Conservation (phyloP, 2,329 filamentous ascomycete genomes). For the Onygenales sp. region DNA sequence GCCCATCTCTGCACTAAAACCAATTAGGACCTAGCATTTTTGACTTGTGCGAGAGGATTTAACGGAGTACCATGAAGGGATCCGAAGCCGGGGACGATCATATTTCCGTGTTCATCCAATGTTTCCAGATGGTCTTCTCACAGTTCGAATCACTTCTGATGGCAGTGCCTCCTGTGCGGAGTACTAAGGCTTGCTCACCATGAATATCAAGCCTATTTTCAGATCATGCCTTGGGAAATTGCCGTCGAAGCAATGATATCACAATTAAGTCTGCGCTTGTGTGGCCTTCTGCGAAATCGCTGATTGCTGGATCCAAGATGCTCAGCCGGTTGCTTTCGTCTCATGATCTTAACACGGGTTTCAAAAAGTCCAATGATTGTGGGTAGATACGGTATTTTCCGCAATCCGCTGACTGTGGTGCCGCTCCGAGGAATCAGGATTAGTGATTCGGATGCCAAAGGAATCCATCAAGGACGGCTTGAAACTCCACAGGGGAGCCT, state of each 20-base stretch:
- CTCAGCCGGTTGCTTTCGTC: not conserved
- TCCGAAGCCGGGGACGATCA: not conserved
- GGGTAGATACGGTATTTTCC: not conserved
- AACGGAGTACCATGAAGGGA: not conserved
- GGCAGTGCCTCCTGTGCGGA: too few relatives aligned
- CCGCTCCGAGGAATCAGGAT: not conserved
- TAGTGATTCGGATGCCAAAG: not conserved
- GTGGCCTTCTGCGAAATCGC: not conserved
- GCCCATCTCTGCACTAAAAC: too few relatives aligned
- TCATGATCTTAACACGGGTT: constrained; percentile 1
- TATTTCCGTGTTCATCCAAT: not conserved
- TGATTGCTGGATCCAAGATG: not conserved
- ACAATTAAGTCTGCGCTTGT: not conserved
- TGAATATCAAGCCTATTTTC: not conserved
- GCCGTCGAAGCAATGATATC: not conserved
- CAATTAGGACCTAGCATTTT: not conserved
- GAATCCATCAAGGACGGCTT: not conserved
- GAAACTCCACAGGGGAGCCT: not conserved
- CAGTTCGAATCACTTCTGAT: too few relatives aligned
- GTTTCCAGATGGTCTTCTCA: not conserved
- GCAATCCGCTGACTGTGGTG: not conserved
- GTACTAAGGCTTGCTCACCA: not conserved
- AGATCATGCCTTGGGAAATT: not conserved
- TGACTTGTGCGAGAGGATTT: not conserved
- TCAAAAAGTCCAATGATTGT: not conserved